phyloP scores from a whole-genome alignment of 495 filamentous ascomycete genomes.

The Penicillium riverlandense region DNA sequence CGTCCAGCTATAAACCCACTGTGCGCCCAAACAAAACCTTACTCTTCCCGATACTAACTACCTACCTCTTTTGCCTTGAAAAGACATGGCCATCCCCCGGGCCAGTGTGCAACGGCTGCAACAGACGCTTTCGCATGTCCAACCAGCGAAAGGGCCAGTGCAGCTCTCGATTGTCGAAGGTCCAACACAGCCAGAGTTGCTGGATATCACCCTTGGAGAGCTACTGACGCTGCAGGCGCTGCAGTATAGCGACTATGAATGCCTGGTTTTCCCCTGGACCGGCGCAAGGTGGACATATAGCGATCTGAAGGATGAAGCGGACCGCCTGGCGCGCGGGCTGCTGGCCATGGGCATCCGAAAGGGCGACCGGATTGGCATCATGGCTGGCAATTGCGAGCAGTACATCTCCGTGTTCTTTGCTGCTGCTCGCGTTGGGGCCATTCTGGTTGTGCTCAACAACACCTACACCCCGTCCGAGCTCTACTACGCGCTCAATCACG shows the following conservation, averaged over 20 bases:
- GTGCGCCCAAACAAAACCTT: too few species aligned
- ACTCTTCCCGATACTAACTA: too few species aligned
- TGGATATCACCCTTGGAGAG: slow-evolving; percentile 55
- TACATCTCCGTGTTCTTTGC: slow-evolving; percentile 65
- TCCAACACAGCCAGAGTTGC: slow-evolving; percentile 50
- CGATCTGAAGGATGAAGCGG: slow-evolving; percentile 52
- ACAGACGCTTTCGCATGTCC: slow-evolving; percentile 31
- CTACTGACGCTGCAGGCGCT: slow-evolving; percentile 55
- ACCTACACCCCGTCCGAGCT: slow-evolving; percentile 62
- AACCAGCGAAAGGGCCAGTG: slow-evolving; percentile 9
- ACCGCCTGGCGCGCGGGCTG: slow-evolving; percentile 51
- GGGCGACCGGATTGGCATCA: slow-evolving; percentile 60
- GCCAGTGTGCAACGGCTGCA: slow-evolving; percentile 27
- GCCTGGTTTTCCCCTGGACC: slow-evolving; percentile 59
- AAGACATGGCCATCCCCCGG: slow-evolving; percentile 19
- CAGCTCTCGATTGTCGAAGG: slow-evolving; percentile 49
- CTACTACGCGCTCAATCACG: slow-evolving; percentile 55
- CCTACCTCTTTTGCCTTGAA: slow-evolving; percentile 3
- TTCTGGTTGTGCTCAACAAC: slow-evolving; percentile 64
- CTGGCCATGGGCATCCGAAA: slow-evolving; percentile 52
- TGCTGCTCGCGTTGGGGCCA: slow-evolving; percentile 56
- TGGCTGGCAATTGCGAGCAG: slow-evolving; percentile 66
- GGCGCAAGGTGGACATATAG: slow-evolving; percentile 61
- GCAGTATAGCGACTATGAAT: slow-evolving; percentile 53
- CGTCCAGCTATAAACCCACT: too few species aligned